These are phyloP conservation scores for Nicotiana sylvestris DNA, from an alignment of 257 asterid species.

Conservation along the genomic window DNA sequence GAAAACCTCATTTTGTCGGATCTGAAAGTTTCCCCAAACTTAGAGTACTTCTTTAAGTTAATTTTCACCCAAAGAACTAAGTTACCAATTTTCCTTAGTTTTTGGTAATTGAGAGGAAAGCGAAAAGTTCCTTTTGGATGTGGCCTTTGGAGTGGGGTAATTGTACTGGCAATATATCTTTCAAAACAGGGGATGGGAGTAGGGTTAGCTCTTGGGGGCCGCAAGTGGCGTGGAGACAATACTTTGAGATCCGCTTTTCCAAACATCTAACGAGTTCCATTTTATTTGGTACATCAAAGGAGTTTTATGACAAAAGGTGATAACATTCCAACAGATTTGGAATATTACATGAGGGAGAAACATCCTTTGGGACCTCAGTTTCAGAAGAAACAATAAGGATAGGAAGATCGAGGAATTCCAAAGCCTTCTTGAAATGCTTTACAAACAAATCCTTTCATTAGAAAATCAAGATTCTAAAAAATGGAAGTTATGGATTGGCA, in stretches of 20 bases:
- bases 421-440: not conserved
- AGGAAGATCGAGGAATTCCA: not conserved
- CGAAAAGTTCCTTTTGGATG: not conserved
- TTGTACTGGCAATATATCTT: not conserved
- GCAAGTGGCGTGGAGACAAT: not conserved
- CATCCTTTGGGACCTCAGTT: not conserved
- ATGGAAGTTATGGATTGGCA: not conserved
- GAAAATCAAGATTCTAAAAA: not conserved
- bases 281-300: not conserved
- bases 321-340: not conserved
- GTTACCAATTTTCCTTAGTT: not conserved
- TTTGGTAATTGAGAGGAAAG: not conserved
- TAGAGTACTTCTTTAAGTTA: not conserved
- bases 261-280: not conserved
- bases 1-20: not conserved
- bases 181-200: not conserved
- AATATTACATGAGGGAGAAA: not conserved
- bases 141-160: not conserved
- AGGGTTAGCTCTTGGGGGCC: not conserved
- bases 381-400: not conserved
- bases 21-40: not conserved
- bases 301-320: not conserved
- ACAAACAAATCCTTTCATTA: not conserved
- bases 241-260: not conserved
- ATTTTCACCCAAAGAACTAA: not conserved